A percentile compares a stretch with the other conserved stretches of the same genome.
These are phyloP conservation scores for Zarea fungicola DNA, from an alignment of 2,329 filamentous ascomycete species.

Conservation along the genomic window DNA sequence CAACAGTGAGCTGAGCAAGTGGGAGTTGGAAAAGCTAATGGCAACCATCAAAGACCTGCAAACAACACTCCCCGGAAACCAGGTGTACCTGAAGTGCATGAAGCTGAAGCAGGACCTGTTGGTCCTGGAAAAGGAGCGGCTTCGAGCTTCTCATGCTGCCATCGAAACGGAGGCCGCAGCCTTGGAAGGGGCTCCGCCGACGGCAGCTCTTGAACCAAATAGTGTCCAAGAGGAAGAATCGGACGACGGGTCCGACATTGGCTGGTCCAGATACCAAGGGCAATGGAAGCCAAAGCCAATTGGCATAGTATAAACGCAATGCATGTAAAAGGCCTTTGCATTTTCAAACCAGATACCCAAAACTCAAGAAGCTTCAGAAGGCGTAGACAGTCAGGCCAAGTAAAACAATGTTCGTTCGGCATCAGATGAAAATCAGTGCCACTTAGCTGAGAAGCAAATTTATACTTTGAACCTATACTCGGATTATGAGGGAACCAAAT, in stretches of 20 bases:
- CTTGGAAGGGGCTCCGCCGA: not conserved
- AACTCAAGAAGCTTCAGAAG: not conserved
- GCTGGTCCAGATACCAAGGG: slow-evolving; percentile 48
- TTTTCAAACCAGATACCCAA: slow-evolving; percentile 6
- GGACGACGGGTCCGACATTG: slow-evolving; percentile 18
- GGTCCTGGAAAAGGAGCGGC: slow-evolving; percentile 18
- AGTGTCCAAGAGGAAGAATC: slow-evolving; percentile 10
- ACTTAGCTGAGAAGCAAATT: too few relatives aligned
- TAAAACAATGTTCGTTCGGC: too few relatives aligned
- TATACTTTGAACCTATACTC: too few relatives aligned
- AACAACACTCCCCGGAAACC: slow-evolving; percentile 36
- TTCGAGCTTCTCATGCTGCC: slow-evolving; percentile 3
- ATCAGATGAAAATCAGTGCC: too few relatives aligned
- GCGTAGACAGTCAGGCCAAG: too few relatives aligned
- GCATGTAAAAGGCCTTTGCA: not conserved
- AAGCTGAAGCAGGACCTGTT: slow-evolving; percentile 40
- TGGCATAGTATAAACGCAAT: slow-evolving; percentile 40
- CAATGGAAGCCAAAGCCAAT: slow-evolving; percentile 55
- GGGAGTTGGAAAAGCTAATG: slow-evolving; percentile 33
- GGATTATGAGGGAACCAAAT: too few relatives aligned
- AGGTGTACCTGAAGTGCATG: slow-evolving; percentile 38
- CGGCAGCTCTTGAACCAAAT: slow-evolving; percentile 15
- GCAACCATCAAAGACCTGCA: slow-evolving; percentile 34
- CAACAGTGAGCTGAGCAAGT: slow-evolving; percentile 28
- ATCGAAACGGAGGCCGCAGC: slow-evolving; percentile 10